phyloP scores from a whole-genome alignment of 805 yeast genomes.

The Scheffersomyces amazonensis region DNA sequence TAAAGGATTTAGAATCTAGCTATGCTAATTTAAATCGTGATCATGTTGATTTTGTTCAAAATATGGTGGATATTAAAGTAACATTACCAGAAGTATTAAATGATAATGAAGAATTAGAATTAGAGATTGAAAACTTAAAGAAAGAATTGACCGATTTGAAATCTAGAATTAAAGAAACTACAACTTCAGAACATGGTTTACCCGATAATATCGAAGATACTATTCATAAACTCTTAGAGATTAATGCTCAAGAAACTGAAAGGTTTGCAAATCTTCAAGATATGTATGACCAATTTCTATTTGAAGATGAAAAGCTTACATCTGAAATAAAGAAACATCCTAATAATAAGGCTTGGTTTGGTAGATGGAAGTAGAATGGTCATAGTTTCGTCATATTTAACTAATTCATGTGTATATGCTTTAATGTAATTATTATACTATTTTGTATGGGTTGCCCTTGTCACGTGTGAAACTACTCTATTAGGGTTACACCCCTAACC shows the following conservation, averaged over 20 bases:
- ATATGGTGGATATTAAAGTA: constrained; percentile 77
- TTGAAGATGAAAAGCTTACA: constrained; percentile 22
- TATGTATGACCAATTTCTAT: constrained; percentile 23
- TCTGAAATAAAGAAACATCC: constrained; percentile 15
- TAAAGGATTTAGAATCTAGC: constrained; percentile 67
- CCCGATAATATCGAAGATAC: constrained; percentile 35
- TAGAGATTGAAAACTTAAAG: constrained; percentile 35
- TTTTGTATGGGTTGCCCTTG: no score
- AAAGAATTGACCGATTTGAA: constrained; percentile 40
- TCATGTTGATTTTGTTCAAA: constrained; percentile 84
- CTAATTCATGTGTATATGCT: no score
- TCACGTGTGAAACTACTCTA: no score
- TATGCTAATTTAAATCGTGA: constrained; percentile 71
- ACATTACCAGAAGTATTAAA: constrained; percentile 71
- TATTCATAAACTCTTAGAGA: constrained; percentile 31
- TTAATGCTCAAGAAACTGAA: constrained; percentile 39
- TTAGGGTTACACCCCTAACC: no score
- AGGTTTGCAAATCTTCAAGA: constrained; percentile 37
- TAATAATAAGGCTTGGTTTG: constrained; percentile 28
- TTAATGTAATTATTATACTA: no score
- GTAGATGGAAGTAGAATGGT: constrained; percentile 19
- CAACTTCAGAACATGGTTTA: constrained; percentile 11
- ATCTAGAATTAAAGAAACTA: constrained; percentile 19
- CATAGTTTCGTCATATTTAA: no score
- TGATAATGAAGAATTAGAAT: constrained; percentile 62